A percentile compares a stretch with the other conserved stretches of the same genome.
Evolutionary conservation across 2,329 filamentous ascomycete genomes (phyloP).

Genomic region (Aspergillus niger): DNA sequence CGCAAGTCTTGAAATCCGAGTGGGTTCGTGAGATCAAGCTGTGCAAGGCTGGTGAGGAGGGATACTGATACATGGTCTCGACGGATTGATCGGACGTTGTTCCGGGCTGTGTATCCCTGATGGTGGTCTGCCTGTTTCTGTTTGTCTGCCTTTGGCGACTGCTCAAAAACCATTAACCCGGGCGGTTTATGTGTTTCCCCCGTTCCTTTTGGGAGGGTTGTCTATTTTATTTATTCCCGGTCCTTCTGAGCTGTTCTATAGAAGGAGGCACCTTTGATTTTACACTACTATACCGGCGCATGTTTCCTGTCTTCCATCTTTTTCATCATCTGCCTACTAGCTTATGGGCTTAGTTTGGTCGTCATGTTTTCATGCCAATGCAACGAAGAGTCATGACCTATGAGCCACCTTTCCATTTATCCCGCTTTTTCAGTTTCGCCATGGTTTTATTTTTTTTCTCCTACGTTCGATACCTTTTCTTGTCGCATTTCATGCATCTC

Average conservation of each 20-base stretch:
- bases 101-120: constrained; percentile 18
- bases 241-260: constrained; percentile 23
- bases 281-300: constrained; percentile 27
- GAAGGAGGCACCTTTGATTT: constrained; percentile 27
- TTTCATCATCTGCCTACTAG: constrained; percentile 23
- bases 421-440: not conserved
- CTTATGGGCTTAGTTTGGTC: constrained; percentile 28
- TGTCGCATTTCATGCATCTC: constrained; percentile 8
- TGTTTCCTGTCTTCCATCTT: constrained; percentile 18
- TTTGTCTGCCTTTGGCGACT: constrained; percentile 17
- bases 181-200: constrained; percentile 25
- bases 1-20: constrained; percentile 95
- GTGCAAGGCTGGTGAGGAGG: constrained; percentile 95
- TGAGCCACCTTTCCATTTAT: constrained; percentile 13
- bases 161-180: constrained; percentile 18
- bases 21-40: constrained; percentile 98
- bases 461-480: constrained; percentile 14
- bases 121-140: constrained; percentile 10
- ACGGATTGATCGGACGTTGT: constrained; percentile 14
- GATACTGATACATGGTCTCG: constrained; percentile 59
- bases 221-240: not conserved
- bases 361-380: constrained; percentile 41
- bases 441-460: constrained; percentile 7
- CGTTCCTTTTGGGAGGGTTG: constrained; percentile 15
- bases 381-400: constrained; percentile 44